Evolutionary conservation across 1,284 basidiomycete species (phyloP), one percentile per base, ranked within the genome.

Genomic region (Sutorius eximius): DNA sequence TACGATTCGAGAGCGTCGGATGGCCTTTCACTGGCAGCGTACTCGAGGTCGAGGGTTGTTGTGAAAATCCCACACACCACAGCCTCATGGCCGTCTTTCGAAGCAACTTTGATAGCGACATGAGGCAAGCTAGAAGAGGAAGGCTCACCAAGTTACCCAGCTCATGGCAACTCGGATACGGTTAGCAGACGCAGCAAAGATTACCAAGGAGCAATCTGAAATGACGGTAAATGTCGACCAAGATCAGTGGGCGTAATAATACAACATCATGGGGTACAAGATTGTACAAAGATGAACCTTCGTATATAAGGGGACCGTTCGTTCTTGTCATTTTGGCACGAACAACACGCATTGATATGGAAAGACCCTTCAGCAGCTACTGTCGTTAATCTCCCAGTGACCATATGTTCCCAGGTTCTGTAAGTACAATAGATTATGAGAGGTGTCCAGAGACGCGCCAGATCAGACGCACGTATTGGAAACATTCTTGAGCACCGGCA

Each of bases 301-400:
- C 12, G 9, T n/a, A 5, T 32, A 18, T 15, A 24, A 15, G 20
- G 11, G 6, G 41, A 30, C 8, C 10, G 18, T 3, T 13, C 22
- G n/a, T 50, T 20, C 20, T 15, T 24, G 22, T 33, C 9, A 10
- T 33, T 11, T 22, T 12, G 9, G 12, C n/a, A 16, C 6, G n/a
- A 18, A 33, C n/a, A 52, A 20, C 4, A 30, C 8, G 3, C 20
- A 32, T 16, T 16, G 18, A 32, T 5, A 13, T 16, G 13, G 27
- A 37, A 10, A 15, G 16, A n/a, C n/a, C n/a, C n/a, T 36, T 66
- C 45, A 66, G 36, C 67, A 70, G 16, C 3, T 37, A 10, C 5
- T 30, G 8, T 68, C 58, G 3, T 71, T 53, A 2, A 70, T 49
- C 10, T 70, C 62, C 66, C 69, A 67, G 12, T 27, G 30, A 27